Percentiles rank a stretch among this genome's conserved stretches.
These are phyloP conservation scores for Radiomyces spectabilis DNA, from an alignment of 192 early-diverging fungal species.

Conservation along the genomic window DNA sequence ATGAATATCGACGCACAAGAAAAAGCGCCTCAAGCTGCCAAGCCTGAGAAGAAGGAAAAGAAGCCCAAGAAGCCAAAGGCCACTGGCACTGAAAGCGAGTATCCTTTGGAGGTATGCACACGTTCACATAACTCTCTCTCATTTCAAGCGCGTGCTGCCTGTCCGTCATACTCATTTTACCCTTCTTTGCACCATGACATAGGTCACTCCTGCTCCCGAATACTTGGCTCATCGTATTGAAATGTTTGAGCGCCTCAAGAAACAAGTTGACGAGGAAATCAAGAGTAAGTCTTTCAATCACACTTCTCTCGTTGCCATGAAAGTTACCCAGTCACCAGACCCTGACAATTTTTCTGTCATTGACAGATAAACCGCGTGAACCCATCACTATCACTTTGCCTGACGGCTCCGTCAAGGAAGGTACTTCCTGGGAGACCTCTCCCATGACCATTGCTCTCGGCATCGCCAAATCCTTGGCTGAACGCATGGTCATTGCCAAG, in stretches of 20 bases:
- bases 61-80: no score
- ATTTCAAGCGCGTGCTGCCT: neutral
- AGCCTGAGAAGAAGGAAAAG: slow-evolving; percentile 41
- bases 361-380: slow-evolving; percentile 62
- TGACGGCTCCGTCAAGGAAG: slow-evolving; percentile 76
- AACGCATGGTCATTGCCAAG: slow-evolving; percentile 92
- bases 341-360: neutral
- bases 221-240: slow-evolving; percentile 74
- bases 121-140: neutral
- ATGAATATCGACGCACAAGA: slow-evolving; percentile 11
- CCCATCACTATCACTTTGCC: slow-evolving; percentile 81
- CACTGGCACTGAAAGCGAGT: slow-evolving; percentile 27
- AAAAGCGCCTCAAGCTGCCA: neutral
- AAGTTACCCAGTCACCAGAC: no score
- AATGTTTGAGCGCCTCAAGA: slow-evolving; percentile 73
- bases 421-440: slow-evolving; percentile 88
- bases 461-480: slow-evolving; percentile 85
- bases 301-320: no score
- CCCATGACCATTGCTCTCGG: slow-evolving; percentile 85
- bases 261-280: slow-evolving; percentile 52
- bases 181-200: slow-evolving; percentile 1
- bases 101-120: slow-evolving; percentile 32
- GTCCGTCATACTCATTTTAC: neutral
- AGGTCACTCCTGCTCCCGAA: slow-evolving; percentile 61
- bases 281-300: slow-evolving; percentile 45